phyloP scores from a whole-genome alignment of 2,329 filamentous ascomycete species.

The Corniculantispora saksenae region DNA sequence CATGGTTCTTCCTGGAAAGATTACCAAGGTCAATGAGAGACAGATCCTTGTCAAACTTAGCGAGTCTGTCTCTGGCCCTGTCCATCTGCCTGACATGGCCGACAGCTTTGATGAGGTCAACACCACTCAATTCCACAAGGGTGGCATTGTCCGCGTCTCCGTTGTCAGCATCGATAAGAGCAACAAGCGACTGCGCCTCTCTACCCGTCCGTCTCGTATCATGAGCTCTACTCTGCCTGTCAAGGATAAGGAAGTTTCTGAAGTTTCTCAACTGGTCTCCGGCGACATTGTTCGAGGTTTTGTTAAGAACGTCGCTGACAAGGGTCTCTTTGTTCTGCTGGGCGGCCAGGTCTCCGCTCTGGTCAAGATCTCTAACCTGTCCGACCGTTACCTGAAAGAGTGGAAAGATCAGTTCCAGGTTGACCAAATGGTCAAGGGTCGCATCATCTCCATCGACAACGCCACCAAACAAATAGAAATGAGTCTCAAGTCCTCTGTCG shows the following conservation, averaged over 20 bases:
- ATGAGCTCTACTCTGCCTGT: constrained; percentile 82
- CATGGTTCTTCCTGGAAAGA: constrained; percentile 77
- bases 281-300: constrained; percentile 88
- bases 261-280: constrained; percentile 67
- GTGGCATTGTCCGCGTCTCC: constrained; percentile 85
- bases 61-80: constrained; percentile 74
- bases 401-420: constrained; percentile 90
- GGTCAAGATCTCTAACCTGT: constrained; percentile 84
- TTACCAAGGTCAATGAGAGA: constrained; percentile 83
- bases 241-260: constrained; percentile 76
- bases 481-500: constrained; percentile 80
- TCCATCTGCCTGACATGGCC: constrained; percentile 78
- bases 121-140: constrained; percentile 73
- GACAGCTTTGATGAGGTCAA: constrained; percentile 86
- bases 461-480: constrained; percentile 74
- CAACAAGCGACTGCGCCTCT: constrained; percentile 84
- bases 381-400: constrained; percentile 88
- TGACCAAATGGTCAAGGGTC: constrained; percentile 88
- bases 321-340: constrained; percentile 83
- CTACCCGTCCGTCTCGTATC: constrained; percentile 82
- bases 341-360: constrained; percentile 80
- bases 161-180: constrained; percentile 75
- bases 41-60: constrained; percentile 84
- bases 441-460: constrained; percentile 72
- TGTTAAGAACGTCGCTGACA: constrained; percentile 84